Base-by-base conservation (phyloP, 345 rosid genomes). In the Populus euphratica region DNA sequence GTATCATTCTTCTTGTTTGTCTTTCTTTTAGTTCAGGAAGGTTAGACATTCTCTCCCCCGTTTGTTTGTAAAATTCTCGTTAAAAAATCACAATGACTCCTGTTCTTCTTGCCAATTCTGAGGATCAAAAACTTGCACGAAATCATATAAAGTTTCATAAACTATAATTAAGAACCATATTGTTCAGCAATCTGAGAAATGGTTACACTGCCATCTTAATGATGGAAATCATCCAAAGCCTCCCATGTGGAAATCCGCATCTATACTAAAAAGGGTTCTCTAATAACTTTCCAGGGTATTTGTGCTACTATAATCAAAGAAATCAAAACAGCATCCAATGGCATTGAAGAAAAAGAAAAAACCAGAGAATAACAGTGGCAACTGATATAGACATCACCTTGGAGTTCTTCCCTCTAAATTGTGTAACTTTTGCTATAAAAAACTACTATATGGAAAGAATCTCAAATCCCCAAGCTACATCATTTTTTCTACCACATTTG, bases 371-470 rank as follows among this genome's bases (percentile, higher is more conserved):
- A 21, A 31, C 56, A 10, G 5, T 21, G 49, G 18, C 18, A 47
- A 47, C 31, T 52, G 25, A 23, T 76, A 68, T 76, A 38, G 68
- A 68, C 78, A 76, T 67, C 23, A 71, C 54, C 5, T 33, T 68
- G 2, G 25, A 67, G 66, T 67, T 52, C 67, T 76, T 54, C 73
- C 66, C 17, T 52, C 36, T 67, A 50, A 67, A 5, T 25, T 31
- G 72, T 67, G 50, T 25, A 67, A 75, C 31, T 67, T 76, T 36
- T 25, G 69, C 72, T 49, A 50, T 9, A 16, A 35, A 39, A 47
- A 35, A 23, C 64, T 21, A 29, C 21, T 31, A 31, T 64, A 29
- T 31, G 14, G 47, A 35, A 49, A 75, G 52, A 39, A 75, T 31
- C 71, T 13, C 64, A 5, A 70, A 36, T 65, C 36, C 71, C 27